These are phyloP conservation scores for Rhodosporidiobolus sp. DNA, from an alignment of 768 basidiomycete species.

Conservation along the genomic window DNA sequence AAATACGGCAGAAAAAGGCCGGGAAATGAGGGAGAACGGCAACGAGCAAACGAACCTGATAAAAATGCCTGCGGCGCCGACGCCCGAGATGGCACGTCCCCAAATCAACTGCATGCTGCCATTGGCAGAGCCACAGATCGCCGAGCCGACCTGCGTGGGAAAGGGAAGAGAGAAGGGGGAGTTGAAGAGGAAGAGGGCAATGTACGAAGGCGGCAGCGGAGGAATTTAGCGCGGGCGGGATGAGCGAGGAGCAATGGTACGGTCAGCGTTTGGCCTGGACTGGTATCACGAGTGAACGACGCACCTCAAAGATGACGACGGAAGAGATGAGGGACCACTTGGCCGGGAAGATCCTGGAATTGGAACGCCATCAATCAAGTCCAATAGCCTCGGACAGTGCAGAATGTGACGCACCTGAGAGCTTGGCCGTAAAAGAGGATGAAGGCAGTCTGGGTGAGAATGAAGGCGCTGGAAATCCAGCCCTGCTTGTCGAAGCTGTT, in stretches of 20 bases:
- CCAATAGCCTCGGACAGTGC: no score
- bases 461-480: conserved; percentile 45
- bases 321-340: conserved; percentile 41
- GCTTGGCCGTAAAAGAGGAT: conserved; percentile 48
- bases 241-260: no score
- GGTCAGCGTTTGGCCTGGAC: no score
- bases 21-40: no score
- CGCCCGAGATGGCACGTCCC: conserved; percentile 55
- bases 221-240: no score
- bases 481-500: conserved; percentile 45
- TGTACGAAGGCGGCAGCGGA: no score
- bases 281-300: no score
- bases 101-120: conserved; percentile 49
- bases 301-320: conserved; percentile 52
- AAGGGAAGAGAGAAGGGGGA: no score
- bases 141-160: conserved; percentile 54
- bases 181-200: no score
- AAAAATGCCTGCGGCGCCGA: conserved; percentile 50
- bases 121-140: conserved; percentile 52
- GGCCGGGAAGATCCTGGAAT: conserved; percentile 46
- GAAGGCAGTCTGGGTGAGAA: conserved; percentile 45
- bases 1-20: no score
- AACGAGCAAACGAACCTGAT: background rate
- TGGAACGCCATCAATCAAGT: no score
- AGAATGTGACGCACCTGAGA: no score